These are phyloP conservation scores for Rubus parviflorus DNA, from an alignment of 306 rosid species.

Conservation along the genomic window DNA sequence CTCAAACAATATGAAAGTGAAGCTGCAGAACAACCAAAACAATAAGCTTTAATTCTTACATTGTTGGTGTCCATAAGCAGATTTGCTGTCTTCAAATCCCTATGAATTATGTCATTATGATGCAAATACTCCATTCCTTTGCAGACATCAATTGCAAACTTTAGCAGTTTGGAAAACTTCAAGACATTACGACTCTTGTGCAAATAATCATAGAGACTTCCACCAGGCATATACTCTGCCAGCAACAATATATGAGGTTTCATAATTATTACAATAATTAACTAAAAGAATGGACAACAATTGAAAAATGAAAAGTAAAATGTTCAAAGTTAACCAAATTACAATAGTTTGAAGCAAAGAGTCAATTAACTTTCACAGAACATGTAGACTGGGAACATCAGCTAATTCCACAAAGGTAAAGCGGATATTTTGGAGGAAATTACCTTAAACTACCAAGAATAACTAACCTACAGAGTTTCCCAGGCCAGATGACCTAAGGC, in stretches of 20 bases:
- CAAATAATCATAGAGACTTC: conserved; percentile 94
- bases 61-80: conserved; percentile 80
- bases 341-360: background rate
- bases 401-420: background rate
- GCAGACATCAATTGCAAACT: conserved; percentile 90
- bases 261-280: background rate
- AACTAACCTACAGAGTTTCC: background rate
- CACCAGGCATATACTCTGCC: conserved; percentile 99
- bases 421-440: background rate
- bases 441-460: background rate
- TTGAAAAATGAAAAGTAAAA: background rate
- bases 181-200: conserved; percentile 80
- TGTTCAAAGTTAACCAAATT: background rate
- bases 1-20: background rate
- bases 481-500: background rate
- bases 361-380: background rate
- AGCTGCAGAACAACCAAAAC: conserved; percentile 20
- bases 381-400: background rate
- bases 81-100: conserved; percentile 99
- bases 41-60: conserved; percentile 52
- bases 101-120: conserved; percentile 74
- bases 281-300: conserved; percentile 1
- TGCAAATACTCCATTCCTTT: conserved; percentile 98
- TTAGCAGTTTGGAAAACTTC: conserved; percentile 70
- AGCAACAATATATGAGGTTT: conserved; percentile 12